phyloP scores from a whole-genome alignment of 1,139 yeast species.

The Candida frijolesensis region DNA sequence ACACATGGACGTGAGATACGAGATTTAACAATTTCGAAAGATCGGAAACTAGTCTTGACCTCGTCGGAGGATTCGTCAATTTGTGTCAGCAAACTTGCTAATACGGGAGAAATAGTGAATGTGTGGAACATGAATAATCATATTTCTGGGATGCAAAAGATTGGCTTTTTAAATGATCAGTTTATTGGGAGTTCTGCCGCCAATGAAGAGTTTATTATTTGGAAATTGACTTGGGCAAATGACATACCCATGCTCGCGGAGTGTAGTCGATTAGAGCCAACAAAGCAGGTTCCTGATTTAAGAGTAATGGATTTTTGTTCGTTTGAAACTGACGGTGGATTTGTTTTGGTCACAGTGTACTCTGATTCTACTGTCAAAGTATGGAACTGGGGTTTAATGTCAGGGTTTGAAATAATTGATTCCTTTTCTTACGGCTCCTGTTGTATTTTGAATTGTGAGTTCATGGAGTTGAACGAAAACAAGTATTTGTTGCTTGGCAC shows the following conservation, averaged over 20 bases:
- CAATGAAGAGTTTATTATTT: slow-evolving; percentile 81
- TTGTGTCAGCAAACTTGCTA: slow-evolving; percentile 51
- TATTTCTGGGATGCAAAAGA: slow-evolving; percentile 82
- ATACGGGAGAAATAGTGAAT: slow-evolving; percentile 43
- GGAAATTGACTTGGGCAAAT: slow-evolving; percentile 55
- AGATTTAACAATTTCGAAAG: slow-evolving; percentile 55
- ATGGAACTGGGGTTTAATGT: slow-evolving; percentile 52
- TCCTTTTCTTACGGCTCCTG: slow-evolving; percentile 66
- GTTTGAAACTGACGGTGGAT: slow-evolving; percentile 39
- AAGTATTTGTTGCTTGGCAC: slow-evolving; percentile 58
- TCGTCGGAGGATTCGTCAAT: slow-evolving; percentile 92
- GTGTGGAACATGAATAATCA: slow-evolving; percentile 76
- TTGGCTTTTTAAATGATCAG: slow-evolving; percentile 59
- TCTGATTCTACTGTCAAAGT: slow-evolving; percentile 79
- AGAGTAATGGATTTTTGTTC: slow-evolving; percentile 84
- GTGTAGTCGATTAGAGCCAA: slow-evolving; percentile 49
- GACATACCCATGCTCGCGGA: slow-evolving; percentile 47
- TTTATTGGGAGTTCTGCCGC: slow-evolving; percentile 71
- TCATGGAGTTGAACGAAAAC: slow-evolving; percentile 34
- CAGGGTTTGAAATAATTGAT: slow-evolving; percentile 46
- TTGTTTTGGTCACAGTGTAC: slow-evolving; percentile 68
- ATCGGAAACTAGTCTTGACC: slow-evolving; percentile 50
- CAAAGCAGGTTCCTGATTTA: slow-evolving; percentile 66
- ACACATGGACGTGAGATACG: slow-evolving; percentile 91
- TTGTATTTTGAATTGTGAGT: slow-evolving; percentile 67